Base-by-base conservation (phyloP, 768 basidiomycete species). In the Podaxis sp. region DNA sequence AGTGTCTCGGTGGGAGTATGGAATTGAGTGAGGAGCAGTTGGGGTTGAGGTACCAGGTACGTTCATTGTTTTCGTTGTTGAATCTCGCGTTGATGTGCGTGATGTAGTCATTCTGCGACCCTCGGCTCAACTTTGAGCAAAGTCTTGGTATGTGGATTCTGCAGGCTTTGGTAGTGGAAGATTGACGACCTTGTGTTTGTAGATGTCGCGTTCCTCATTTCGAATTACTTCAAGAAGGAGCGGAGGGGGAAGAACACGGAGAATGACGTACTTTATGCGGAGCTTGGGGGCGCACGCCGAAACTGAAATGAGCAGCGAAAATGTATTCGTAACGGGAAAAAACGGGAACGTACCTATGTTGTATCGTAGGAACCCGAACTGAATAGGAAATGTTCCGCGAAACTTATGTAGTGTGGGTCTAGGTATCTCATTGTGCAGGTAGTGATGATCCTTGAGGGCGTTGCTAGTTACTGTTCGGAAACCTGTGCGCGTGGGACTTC, bases 1-100 rank as follows among this genome's bases (percentile, higher is more conserved):
- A 99, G 74, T 98, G 96, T 71, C 79, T 96, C 10, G 97, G 97
- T 4, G 97, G 96, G 0, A 96, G 93, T 66, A 99, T 98, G 96
- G 90, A 93, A 70, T 78, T 98, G 40, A 84, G 81, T 51, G 96
- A 98, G 72, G 91, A 95, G 66, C 82, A 97, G 73, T 82, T 99
- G 15, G 89, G 86, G n/a, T 76, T 96, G 73, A 82, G 96, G 66
- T 99, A 99, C 73, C 90, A 96, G 78, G 88, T 91, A 12, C 17
- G 81, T 58, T 5, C 8, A 4, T 41, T 52, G 46, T 40, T 56
- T 46, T 58, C 28, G 17, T 28, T 12, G 10, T 60, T 40, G 38
- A 40, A 30, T 56, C 24, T 8, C 61, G 61, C 3, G 62, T 58
- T 17, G 49, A 38, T 56, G 46, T 33, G n/a, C 48, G 53, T 33